Conservation (phyloP, 495 filamentous ascomycete genomes). For the Neurospora intermedia region DNA sequence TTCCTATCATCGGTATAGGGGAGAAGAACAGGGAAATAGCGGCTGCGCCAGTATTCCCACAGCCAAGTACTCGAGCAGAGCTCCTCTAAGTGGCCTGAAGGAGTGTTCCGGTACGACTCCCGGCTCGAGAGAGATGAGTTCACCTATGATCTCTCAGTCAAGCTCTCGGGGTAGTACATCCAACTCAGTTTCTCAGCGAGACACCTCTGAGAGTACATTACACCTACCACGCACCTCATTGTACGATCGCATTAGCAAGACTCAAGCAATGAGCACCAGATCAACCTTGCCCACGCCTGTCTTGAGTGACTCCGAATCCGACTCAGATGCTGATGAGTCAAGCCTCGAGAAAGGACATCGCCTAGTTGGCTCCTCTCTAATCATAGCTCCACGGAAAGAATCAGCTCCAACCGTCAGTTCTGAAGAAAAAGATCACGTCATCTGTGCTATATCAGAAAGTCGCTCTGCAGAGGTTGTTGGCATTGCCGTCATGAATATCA, state of each 20-base stretch:
- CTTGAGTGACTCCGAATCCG: not conserved
- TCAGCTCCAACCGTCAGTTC: not conserved
- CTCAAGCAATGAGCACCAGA: not conserved
- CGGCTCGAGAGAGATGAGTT: not conserved
- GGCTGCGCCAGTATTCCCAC: not conserved
- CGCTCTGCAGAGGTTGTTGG: conserved; percentile 71
- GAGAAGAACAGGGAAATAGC: not conserved
- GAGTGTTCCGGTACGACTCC: not conserved
- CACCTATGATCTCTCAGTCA: not conserved
- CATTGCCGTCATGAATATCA: conserved; percentile 78
- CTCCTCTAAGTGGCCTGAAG: not conserved
- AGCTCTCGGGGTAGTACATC: not conserved
- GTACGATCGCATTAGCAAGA: not conserved
- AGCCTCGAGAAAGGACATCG: not conserved
- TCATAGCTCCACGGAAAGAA: not conserved
- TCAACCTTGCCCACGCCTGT: not conserved
- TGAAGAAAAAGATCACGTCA: conserved; percentile 45
- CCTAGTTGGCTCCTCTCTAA: not conserved
- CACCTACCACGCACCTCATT: not conserved
- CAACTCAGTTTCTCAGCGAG: not conserved
- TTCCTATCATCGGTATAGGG: not conserved
- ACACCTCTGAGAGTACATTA: not conserved
- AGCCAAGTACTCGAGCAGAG: not conserved
- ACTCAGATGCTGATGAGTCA: not conserved
- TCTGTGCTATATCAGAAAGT: conserved; percentile 88